Percentiles rank a stretch among this genome's conserved stretches.
These are phyloP conservation scores for Cephalotrichum gorgonifer DNA, from an alignment of 2,329 filamentous ascomycete genomes.

Conservation along the genomic window DNA sequence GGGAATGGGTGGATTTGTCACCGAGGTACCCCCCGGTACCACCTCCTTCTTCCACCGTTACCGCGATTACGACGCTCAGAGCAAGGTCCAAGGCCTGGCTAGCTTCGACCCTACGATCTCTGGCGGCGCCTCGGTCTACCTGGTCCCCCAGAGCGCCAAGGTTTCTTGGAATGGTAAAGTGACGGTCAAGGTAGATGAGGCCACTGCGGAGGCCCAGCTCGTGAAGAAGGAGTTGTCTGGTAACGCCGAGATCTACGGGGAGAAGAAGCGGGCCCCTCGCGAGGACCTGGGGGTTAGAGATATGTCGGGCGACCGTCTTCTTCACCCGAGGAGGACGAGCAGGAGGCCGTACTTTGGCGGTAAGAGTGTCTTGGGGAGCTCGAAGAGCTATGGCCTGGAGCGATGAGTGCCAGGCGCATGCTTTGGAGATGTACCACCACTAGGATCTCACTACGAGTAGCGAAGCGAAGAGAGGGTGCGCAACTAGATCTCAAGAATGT, in stretches of 20 bases:
- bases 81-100: constrained; percentile 6
- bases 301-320: neutral
- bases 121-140: constrained; percentile 46
- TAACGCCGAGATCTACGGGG: constrained; percentile 20
- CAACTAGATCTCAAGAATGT: neutral
- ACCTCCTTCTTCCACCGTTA: constrained; percentile 27
- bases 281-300: neutral
- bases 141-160: constrained; percentile 31
- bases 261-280: neutral
- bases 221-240: constrained; percentile 36
- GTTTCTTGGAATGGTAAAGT: constrained; percentile 41
- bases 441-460: no score
- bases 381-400: constrained; percentile 26
- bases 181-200: constrained; percentile 29
- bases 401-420: constrained; percentile 1
- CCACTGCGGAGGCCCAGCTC: constrained; percentile 24
- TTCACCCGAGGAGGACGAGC: neutral
- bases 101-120: constrained; percentile 31
- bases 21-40: constrained; percentile 28
- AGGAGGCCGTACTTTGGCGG: neutral
- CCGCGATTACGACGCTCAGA: constrained; percentile 3
- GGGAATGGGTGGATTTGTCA: constrained; percentile 45
- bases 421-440: neutral
- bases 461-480: neutral
- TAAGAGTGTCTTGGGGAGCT: constrained; percentile 20